Conservation (phyloP, 257 asterid genomes). For the Gentiana macrophylla region DNA sequence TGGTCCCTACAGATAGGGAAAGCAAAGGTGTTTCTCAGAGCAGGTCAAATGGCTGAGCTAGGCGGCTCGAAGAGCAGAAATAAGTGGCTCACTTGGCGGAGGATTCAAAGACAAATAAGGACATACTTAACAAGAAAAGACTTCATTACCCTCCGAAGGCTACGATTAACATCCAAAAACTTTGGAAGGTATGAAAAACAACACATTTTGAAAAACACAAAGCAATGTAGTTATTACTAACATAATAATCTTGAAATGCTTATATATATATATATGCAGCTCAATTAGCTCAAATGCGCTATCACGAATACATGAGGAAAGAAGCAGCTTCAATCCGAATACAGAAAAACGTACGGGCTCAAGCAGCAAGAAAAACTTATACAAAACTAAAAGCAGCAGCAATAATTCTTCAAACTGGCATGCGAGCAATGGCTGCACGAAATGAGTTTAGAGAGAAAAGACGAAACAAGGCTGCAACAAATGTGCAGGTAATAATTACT, state of each 20-base stretch:
- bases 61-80: conserved; percentile 91
- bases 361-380: conserved; percentile 57
- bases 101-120: conserved; percentile 80
- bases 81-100: conserved; percentile 65
- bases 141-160: conserved; percentile 54
- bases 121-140: conserved; percentile 70
- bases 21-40: conserved; percentile 88
- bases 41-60: conserved; percentile 97
- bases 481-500: conserved; percentile 48
- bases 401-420: conserved; percentile 72
- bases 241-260: conserved; percentile 5
- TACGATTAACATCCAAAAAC: conserved; percentile 51
- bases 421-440: conserved; percentile 78
- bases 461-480: conserved; percentile 64
- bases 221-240: neutral
- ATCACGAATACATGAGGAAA: conserved; percentile 65
- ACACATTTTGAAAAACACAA: too few relatives aligned
- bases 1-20: conserved; percentile 60
- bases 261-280: conserved; percentile 27
- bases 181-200: conserved; percentile 57
- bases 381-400: conserved; percentile 50
- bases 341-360: conserved; percentile 72
- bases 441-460: conserved; percentile 62
- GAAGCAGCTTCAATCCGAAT: conserved; percentile 82
- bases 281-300: conserved; percentile 56